Evolutionary conservation across 352 stramenopile species (phyloP).

Genomic region (Plasmopara halstedii): DNA sequence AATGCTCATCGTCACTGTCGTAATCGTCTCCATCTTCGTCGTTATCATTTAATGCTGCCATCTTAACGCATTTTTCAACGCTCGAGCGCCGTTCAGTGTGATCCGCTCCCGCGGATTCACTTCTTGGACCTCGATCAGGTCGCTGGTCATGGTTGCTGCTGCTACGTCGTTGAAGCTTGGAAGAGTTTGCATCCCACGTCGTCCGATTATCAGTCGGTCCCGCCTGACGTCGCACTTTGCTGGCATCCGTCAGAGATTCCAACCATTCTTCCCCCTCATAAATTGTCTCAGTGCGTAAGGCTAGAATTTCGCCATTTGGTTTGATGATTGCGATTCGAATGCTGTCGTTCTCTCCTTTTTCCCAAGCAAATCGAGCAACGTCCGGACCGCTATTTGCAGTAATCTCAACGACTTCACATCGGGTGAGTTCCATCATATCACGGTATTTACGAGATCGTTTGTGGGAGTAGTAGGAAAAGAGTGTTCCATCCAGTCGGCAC

Average conservation of each 20-base stretch:
- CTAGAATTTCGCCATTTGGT: constrained; percentile 55
- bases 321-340: constrained; percentile 72
- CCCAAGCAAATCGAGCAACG: constrained; percentile 43
- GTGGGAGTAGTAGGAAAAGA: constrained; percentile 78
- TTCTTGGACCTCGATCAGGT: constrained; percentile 9
- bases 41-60: constrained; percentile 1
- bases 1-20: constrained; percentile 12
- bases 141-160: constrained; percentile 21
- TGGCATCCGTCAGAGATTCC: constrained; percentile 66
- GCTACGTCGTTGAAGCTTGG: constrained; percentile 26
- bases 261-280: constrained; percentile 80
- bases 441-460: constrained; percentile 67
- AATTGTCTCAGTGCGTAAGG: constrained; percentile 66
- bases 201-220: constrained; percentile 11
- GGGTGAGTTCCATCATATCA: constrained; percentile 63
- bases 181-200: constrained; percentile 33
- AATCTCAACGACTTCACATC: constrained; percentile 66
- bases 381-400: constrained; percentile 38
- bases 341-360: constrained; percentile 40
- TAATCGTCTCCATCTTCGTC: constrained; percentile 19
- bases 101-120: constrained; percentile 10
- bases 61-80: constrained; percentile 10
- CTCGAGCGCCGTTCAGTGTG: constrained; percentile 16
- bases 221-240: constrained; percentile 31
- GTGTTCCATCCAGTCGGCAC: constrained; percentile 68